Percentiles rank a stretch among this genome's conserved stretches.
phyloP scores from a whole-genome alignment of 106 monocot species.

The Dioscorea alata region DNA sequence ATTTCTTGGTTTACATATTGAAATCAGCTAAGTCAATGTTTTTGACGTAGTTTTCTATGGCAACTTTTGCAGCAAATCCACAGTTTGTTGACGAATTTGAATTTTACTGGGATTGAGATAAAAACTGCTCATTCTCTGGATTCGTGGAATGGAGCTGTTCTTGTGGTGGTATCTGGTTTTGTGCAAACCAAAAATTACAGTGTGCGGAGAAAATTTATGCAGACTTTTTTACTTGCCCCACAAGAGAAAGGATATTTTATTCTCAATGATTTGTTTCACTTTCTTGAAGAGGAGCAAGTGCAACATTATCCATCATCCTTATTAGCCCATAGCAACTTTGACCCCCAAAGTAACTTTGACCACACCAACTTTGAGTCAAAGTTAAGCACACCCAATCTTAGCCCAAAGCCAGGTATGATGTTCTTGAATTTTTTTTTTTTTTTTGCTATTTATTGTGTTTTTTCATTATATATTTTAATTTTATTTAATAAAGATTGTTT shows the following conservation, averaged over 20 bases:
- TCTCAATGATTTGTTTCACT: constrained; percentile 65
- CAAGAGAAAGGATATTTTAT: constrained; percentile 75
- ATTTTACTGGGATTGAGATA: constrained; percentile 48
- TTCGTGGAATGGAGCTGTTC: constrained; percentile 59
- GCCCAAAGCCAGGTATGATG: constrained; percentile 36
- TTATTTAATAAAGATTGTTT: too few relatives aligned
- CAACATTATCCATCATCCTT: constrained; percentile 26
- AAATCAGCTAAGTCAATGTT: too few relatives aligned
- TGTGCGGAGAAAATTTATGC: constrained; percentile 39
- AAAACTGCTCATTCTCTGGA: constrained; percentile 62
- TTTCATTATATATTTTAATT: too few relatives aligned
- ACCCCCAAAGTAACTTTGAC: constrained; percentile 14
- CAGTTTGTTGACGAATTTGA: constrained; percentile 28
- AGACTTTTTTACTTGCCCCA: constrained; percentile 74
- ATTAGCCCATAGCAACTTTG: constrained; percentile 16
- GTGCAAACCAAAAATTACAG: constrained; percentile 41
- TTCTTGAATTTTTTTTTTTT: neutral
- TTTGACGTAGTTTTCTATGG: too few relatives aligned
- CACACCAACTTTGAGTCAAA: constrained; percentile 29
- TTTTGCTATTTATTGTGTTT: too few relatives aligned
- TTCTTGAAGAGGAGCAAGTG: constrained; percentile 45
- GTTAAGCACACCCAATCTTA: constrained; percentile 17
- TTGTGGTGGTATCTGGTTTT: constrained; percentile 54
- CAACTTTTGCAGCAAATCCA: constrained; percentile 39
- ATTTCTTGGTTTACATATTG: too few relatives aligned